These are phyloP conservation scores for Raphanus sativus DNA, from an alignment of 345 rosid genomes.

Conservation along the genomic window DNA sequence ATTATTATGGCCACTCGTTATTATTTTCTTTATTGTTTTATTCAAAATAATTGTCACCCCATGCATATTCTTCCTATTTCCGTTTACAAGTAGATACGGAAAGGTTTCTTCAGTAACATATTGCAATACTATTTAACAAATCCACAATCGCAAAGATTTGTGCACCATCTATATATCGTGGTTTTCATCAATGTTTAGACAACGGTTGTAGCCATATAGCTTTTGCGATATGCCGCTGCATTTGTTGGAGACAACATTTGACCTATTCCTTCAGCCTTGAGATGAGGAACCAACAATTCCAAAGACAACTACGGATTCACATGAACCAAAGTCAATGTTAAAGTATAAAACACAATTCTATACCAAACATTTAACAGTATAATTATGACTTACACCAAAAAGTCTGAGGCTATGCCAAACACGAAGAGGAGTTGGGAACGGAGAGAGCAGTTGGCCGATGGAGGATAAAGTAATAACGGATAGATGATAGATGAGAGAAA, in stretches of 20 bases:
- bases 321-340: background rate
- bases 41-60: background rate
- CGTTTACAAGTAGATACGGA: background rate
- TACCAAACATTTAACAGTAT: background rate
- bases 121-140: conserved; percentile 1
- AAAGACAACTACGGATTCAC: conserved; percentile 37
- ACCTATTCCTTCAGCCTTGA: conserved; percentile 49
- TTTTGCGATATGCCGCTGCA: conserved; percentile 30
- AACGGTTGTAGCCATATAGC: conserved; percentile 27
- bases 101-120: background rate
- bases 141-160: background rate
- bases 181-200: background rate
- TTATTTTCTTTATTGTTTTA: background rate
- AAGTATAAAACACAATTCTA: background rate
- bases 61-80: background rate
- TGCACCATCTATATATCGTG: background rate
- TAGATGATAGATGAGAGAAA: conserved; percentile 40
- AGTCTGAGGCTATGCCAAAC: conserved; percentile 38
- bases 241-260: conserved; percentile 48
- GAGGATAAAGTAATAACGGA: conserved; percentile 26
- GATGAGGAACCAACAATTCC: conserved; percentile 44
- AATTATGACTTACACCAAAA: conserved; percentile 28
- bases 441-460: conserved; percentile 29
- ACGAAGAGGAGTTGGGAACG: conserved; percentile 40
- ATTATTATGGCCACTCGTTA: background rate